Conservation (phyloP, 805 yeast species). For the Lachancea lanzarotensis region DNA sequence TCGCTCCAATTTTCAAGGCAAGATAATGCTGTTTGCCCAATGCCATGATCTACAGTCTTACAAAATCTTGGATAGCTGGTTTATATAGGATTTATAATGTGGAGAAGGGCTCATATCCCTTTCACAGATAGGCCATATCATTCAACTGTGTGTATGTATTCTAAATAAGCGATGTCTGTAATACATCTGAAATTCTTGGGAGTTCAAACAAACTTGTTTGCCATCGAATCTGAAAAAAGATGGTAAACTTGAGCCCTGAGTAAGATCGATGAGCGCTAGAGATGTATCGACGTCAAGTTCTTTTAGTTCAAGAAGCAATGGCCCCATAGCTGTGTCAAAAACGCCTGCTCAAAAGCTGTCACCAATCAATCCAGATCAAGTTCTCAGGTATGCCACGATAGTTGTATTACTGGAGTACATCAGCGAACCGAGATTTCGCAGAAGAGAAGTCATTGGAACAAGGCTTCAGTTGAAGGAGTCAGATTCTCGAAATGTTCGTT, state of each 20-base stretch:
- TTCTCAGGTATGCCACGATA: constrained; percentile 48
- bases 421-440: constrained; percentile 54
- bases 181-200: neutral
- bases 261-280: neutral
- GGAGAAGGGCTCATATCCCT: too few species aligned
- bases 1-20: too few species aligned
- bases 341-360: neutral
- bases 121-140: too few species aligned
- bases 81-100: too few species aligned
- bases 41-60: too few species aligned
- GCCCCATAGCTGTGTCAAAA: neutral
- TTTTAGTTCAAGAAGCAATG: constrained; percentile 1
- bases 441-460: constrained; percentile 5
- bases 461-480: neutral
- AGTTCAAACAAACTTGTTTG: neutral
- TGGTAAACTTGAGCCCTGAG: neutral
- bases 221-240: neutral
- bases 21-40: too few species aligned
- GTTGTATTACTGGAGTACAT: constrained; percentile 52
- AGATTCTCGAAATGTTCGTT: neutral
- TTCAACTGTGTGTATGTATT: too few species aligned
- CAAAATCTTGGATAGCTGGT: too few species aligned
- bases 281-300: constrained; percentile 3
- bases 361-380: neutral
- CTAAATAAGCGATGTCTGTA: neutral